These are phyloP conservation scores for Ophiostoma tasmaniense DNA, from an alignment of 2,329 filamentous ascomycete genomes.

Conservation along the genomic window DNA sequence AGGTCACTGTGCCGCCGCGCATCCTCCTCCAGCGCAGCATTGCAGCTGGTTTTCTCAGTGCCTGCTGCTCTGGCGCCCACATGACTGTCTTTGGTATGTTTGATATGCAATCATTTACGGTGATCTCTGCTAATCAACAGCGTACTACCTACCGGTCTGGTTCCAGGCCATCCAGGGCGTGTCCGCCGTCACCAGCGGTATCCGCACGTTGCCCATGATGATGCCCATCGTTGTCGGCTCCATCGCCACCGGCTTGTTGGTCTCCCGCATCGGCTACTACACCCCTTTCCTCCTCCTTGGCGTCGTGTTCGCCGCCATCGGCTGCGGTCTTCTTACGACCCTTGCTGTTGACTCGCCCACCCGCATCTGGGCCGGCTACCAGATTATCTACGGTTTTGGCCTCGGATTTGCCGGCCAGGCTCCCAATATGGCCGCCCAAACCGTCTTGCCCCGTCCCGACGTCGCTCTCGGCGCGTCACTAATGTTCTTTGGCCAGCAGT, in stretches of 20 bases:
- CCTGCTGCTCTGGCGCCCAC: conserved; percentile 9
- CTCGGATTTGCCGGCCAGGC: conserved; percentile 37
- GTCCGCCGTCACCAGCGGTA: conserved; percentile 33
- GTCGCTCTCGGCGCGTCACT: conserved; percentile 35
- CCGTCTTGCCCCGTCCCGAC: conserved; percentile 34
- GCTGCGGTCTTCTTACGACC: conserved; percentile 43
- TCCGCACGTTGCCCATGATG: conserved; percentile 34
- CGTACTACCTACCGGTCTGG: conserved; percentile 28
- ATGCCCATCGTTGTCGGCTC: conserved; percentile 31
- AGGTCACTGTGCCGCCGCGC: conserved; percentile 33
- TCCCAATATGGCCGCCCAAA: conserved; percentile 40
- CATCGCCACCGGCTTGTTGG: conserved; percentile 30
- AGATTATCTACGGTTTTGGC: conserved; percentile 38
- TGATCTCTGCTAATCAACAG: background rate
- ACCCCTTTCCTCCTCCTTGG: conserved; percentile 18
- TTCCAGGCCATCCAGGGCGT: conserved; percentile 37
- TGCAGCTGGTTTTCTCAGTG: background rate
- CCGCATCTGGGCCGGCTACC: conserved; percentile 30
- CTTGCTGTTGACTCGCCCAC: conserved; percentile 31
- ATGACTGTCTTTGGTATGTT: background rate
- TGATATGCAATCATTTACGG: no score
- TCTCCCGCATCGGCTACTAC: conserved; percentile 33
- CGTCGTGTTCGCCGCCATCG: conserved; percentile 16
- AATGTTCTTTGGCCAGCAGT: conserved; percentile 33
- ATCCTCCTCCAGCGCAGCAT: conserved; percentile 28